Base-by-base conservation (phyloP, 257 asterid species). In the Rubia yunnanensis region DNA sequence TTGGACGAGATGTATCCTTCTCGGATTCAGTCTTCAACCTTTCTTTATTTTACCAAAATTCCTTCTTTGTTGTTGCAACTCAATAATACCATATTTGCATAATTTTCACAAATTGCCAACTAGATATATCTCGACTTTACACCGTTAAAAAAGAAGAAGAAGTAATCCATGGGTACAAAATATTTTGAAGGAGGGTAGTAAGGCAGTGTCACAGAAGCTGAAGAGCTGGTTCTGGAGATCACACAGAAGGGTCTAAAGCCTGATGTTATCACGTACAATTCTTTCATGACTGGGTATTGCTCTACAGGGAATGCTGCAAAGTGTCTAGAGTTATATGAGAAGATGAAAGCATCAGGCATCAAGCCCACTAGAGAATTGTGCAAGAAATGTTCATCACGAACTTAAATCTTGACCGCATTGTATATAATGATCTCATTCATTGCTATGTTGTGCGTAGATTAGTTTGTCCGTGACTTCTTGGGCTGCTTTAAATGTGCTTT, bases 401-500 rank as follows among this genome's bases (percentile, higher is more conserved):
- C 66, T 41, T 88, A 76, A 38, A 74, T 56, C 89, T 88, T 20
- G 96, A 91, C 73, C 80, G 85, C 57, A 64, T 84, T 55, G 62
- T 86, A 69, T 88, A 76, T 54, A 86, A 91, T 57, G 94, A 83
- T 77, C 86, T 83, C 32, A 81, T 91, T 64, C 71, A 57, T 80
- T 86, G 89, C 72, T 86, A 69, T 64, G 81, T 75, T 10, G 70
- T 31, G 30, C 81, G n/a, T n/a, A n/a, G n/a, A n/a, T n/a, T n/a
- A n/a, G n/a, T n/a, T n/a, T n/a, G n/a, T n/a, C n/a, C n/a, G n/a
- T n/a, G n/a, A n/a, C n/a, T n/a, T n/a, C n/a, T n/a, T n/a, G n/a
- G n/a, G n/a, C n/a, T n/a, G n/a, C n/a, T n/a, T n/a, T n/a, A n/a
- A n/a, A n/a, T n/a, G n/a, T n/a, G n/a, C n/a, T n/a, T n/a, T n/a